A percentile compares a stretch with the other conserved stretches of the same genome.
These are phyloP conservation scores for Cephalotrichum gorgonifer DNA, from an alignment of 2,329 filamentous ascomycete species.

Conservation along the genomic window DNA sequence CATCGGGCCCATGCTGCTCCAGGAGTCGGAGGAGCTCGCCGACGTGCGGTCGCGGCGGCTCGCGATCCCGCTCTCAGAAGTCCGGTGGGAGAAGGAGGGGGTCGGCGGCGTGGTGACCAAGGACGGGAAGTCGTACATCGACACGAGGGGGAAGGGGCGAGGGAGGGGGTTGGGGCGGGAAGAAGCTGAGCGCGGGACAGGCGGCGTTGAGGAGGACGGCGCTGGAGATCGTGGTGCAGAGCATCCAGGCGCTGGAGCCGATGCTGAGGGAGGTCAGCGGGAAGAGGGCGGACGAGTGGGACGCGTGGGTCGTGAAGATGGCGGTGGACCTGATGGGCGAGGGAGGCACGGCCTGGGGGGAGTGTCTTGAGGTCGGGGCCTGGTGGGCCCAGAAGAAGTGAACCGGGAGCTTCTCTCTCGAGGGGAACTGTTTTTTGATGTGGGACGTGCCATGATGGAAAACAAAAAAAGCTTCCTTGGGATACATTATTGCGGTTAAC, in stretches of 20 bases:
- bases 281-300: constrained; percentile 88
- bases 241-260: constrained; percentile 79
- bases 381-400: constrained; percentile 72
- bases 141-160: constrained; percentile 34
- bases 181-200: constrained; percentile 56
- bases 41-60: constrained; percentile 65
- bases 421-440: not conserved
- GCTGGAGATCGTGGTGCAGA: constrained; percentile 69
- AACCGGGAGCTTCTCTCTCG: too few species aligned
- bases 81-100: constrained; percentile 78
- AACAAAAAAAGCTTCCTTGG: too few species aligned
- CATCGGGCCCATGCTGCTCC: constrained; percentile 66
- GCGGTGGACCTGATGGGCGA: constrained; percentile 74
- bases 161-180: constrained; percentile 27
- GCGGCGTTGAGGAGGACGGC: constrained; percentile 67
- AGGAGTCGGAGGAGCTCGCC: constrained; percentile 63
- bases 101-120: constrained; percentile 53
- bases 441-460: not conserved
- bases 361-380: constrained; percentile 78
- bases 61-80: constrained; percentile 76
- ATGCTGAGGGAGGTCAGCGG: constrained; percentile 71
- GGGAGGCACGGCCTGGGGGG: constrained; percentile 68
- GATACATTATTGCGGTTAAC: too few species aligned
- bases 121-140: constrained; percentile 49
- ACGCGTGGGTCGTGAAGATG: constrained; percentile 80